phyloP scores from a whole-genome alignment of 2,329 filamentous ascomycete species.

The Metarhizium anisopliae region DNA sequence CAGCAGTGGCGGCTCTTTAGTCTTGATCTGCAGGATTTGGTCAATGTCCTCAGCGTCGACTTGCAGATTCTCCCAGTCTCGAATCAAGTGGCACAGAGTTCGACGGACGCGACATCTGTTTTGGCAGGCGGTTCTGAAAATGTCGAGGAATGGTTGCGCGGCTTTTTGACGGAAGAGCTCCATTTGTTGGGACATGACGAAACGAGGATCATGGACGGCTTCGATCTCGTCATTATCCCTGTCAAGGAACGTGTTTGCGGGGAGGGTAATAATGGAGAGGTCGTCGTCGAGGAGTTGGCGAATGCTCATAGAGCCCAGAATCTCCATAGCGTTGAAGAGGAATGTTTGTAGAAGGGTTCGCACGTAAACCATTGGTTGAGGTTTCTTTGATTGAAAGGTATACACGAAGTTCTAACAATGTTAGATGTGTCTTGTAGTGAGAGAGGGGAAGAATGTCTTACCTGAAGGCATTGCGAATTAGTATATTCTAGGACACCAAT shows the following conservation, averaged over 20 bases:
- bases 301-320: constrained; percentile 59
- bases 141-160: constrained; percentile 68
- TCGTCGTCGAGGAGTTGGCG: constrained; percentile 74
- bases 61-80: constrained; percentile 79
- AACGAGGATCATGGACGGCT: constrained; percentile 61
- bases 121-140: constrained; percentile 77
- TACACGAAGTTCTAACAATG: constrained; percentile 56
- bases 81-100: constrained; percentile 74
- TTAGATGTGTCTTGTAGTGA: background rate
- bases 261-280: constrained; percentile 67
- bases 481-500: constrained; percentile 58
- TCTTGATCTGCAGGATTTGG: constrained; percentile 51
- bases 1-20: constrained; percentile 50
- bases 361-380: constrained; percentile 75
- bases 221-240: constrained; percentile 70
- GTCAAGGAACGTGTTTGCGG: constrained; percentile 61
- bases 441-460: constrained; percentile 24
- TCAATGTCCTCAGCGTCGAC: constrained; percentile 73
- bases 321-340: constrained; percentile 62
- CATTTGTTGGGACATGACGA: constrained; percentile 64
- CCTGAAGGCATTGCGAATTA: constrained; percentile 61
- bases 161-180: constrained; percentile 56
- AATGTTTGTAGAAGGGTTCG: constrained; percentile 70
- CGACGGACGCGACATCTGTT: constrained; percentile 86
- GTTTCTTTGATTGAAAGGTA: constrained; percentile 67